These are phyloP conservation scores for Fusarium tuaranense DNA, from an alignment of 2,329 filamentous ascomycete genomes.

Conservation along the genomic window DNA sequence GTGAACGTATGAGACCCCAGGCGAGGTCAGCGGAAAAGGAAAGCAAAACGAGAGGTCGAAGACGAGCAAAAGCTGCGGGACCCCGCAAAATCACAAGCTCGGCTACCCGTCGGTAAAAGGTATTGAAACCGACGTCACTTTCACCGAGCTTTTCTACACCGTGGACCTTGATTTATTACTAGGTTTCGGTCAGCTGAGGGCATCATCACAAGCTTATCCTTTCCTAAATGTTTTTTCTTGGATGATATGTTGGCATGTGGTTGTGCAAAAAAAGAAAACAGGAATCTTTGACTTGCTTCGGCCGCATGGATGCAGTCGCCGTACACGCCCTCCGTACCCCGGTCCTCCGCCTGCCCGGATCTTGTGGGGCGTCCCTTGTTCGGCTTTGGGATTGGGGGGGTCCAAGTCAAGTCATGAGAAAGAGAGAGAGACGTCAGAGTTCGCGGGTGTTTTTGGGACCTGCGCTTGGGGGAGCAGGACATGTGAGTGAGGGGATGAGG, in stretches of 20 bases:
- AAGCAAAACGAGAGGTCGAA: neutral
- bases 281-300: conserved; percentile 17
- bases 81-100: conserved; percentile 71
- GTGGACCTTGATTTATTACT: neutral
- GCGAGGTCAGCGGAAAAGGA: conserved; percentile 7
- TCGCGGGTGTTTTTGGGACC: conserved; percentile 1
- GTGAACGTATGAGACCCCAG: no score
- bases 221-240: neutral
- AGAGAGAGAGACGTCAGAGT: conserved; percentile 28
- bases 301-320: conserved; percentile 39
- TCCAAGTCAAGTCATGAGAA: neutral
- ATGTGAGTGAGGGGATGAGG: conserved; percentile 6
- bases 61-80: conserved; percentile 9
- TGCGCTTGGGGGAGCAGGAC: neutral
- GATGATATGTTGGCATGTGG: neutral
- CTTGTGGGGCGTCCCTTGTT: conserved; percentile 23
- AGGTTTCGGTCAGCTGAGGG: neutral
- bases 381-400: conserved; percentile 2
- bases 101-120: conserved; percentile 62
- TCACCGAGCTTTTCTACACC: conserved; percentile 18
- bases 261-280: neutral
- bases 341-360: conserved; percentile 45
- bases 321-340: conserved; percentile 25
- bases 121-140: conserved; percentile 41
- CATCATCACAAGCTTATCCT: neutral